A percentile compares a stretch with the other conserved stretches of the same genome.
These are phyloP conservation scores for Letharia lupina DNA, from an alignment of 495 filamentous ascomycete genomes.

Conservation along the genomic window DNA sequence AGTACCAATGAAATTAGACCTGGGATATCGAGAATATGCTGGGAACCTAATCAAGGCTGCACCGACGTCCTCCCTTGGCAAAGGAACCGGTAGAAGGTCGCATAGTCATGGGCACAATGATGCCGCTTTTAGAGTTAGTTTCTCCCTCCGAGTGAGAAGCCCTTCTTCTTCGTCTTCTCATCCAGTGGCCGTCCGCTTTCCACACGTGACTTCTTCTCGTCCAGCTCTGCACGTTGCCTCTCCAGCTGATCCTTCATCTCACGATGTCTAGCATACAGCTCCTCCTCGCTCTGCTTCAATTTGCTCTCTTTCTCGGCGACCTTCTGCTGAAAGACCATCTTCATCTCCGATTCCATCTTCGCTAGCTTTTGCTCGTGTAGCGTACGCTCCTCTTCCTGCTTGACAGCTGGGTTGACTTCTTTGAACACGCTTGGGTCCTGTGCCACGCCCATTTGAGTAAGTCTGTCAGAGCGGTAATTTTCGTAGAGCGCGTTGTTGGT, in stretches of 20 bases:
- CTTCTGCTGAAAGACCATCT: constrained; percentile 99
- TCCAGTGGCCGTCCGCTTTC: constrained; percentile 92
- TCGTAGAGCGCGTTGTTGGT: constrained; percentile 98
- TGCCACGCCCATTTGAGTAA: constrained; percentile 93
- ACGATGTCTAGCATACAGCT: constrained; percentile 91
- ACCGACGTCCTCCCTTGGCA: background rate
- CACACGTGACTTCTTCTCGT: constrained; percentile 92
- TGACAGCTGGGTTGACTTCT: constrained; percentile 99
- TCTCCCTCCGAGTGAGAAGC: constrained; percentile 78
- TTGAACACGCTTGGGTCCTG: constrained; percentile 99
- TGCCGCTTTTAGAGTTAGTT: background rate
- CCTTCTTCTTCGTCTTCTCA: constrained; percentile 90
- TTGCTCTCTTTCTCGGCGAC: constrained; percentile 99
- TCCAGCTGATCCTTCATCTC: constrained; percentile 99
- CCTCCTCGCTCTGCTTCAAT: constrained; percentile 96
- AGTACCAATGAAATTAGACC: constrained; percentile 17
- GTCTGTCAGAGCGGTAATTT: constrained; percentile 99
- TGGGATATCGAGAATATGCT: constrained; percentile 17
- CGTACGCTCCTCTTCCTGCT: constrained; percentile 97
- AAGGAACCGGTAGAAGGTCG: background rate
- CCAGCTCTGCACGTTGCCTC: constrained; percentile 82
- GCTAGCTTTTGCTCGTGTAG: constrained; percentile 98
- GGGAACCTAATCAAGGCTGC: constrained; percentile 8
- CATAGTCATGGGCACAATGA: background rate
- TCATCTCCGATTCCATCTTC: constrained; percentile 99